These are phyloP conservation scores for Hericium alpestre DNA, from an alignment of 768 basidiomycete genomes.

Conservation along the genomic window DNA sequence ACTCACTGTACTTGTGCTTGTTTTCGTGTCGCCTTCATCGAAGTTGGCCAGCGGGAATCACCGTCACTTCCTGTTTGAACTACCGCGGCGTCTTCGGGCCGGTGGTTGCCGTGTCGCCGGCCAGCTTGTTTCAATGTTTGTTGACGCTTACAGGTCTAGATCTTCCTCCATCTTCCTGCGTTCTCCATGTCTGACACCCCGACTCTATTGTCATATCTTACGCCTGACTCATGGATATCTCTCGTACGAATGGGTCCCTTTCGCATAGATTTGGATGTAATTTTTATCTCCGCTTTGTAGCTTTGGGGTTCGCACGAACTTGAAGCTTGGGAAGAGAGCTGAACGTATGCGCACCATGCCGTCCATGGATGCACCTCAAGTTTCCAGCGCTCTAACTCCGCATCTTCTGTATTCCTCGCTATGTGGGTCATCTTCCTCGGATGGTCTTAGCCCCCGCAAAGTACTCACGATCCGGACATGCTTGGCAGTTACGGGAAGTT, in stretches of 20 bases:
- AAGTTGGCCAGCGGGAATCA: no score
- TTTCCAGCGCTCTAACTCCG: neutral
- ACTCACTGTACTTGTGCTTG: no score
- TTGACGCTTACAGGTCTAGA: no score
- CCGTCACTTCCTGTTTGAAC: no score
- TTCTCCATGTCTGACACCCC: no score
- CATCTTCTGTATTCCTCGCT: neutral
- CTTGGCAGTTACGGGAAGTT: neutral
- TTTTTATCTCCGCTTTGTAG: neutral
- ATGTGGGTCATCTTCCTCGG: neutral
- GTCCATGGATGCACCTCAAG: neutral
- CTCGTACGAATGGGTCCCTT: neutral
- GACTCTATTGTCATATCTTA: no score
- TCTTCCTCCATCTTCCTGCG: no score
- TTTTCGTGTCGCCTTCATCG: no score
- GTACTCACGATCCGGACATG: neutral
- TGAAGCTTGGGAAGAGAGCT: neutral
- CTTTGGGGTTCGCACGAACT: neutral
- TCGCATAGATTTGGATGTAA: neutral
- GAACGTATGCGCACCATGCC: neutral
- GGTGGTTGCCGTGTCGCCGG: no score
- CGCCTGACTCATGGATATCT: neutral
- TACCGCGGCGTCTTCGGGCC: no score
- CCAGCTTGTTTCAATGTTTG: no score
- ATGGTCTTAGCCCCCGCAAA: neutral